Base-by-base conservation (phyloP, 352 stramenopile species). In the Phytophthora multivora region DNA sequence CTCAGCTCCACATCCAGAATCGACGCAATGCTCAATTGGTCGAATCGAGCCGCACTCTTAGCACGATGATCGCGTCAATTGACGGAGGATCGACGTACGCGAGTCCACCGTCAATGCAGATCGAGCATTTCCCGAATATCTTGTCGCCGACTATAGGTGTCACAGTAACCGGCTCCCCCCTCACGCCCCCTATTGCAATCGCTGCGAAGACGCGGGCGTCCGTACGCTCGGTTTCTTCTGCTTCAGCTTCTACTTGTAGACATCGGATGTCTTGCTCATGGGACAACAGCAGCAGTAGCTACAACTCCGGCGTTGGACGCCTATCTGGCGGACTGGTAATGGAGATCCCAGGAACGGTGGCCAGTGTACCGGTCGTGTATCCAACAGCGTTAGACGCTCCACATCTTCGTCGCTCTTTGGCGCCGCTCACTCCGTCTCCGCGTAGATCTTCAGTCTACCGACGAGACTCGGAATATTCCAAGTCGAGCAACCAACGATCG, bases 31-130 rank as follows among this genome's bases (percentile, higher is more conserved):
- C 66, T 4, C 59, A 76, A 21, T 51, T 80, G 26, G 54, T 75
- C 21, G 78, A 88, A 52, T 89, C 80, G 0, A 75, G 55, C 21
- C 57, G 62, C 8, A 88, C 73, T 6, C 28, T 74, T 4, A 90
- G 77, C 30, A 85, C 80, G 0, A 69, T 88, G 51, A 25, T 89
- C 6, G 79, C 81, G 19, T 88, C 79, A 12, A 63, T 88, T 16
- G 79, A 89, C 16, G 55, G 69, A 0, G 55, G 48, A 10, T 33
- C 50, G 5, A 66, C 62, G 12, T 51, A 48, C 36, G 42, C 51
- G 28, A 73, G 76, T 35, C 60, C 62, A 23, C 47, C 57, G 12
- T 43, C 69, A 59, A 58, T 64, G 40, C 35, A 28, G 52, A 40
- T 59, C 26, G 40, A 63, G 41, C 23, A 51, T 26, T 39, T 74